Conservation (phyloP, 1,139 yeast species). For the Pichia sp. region DNA sequence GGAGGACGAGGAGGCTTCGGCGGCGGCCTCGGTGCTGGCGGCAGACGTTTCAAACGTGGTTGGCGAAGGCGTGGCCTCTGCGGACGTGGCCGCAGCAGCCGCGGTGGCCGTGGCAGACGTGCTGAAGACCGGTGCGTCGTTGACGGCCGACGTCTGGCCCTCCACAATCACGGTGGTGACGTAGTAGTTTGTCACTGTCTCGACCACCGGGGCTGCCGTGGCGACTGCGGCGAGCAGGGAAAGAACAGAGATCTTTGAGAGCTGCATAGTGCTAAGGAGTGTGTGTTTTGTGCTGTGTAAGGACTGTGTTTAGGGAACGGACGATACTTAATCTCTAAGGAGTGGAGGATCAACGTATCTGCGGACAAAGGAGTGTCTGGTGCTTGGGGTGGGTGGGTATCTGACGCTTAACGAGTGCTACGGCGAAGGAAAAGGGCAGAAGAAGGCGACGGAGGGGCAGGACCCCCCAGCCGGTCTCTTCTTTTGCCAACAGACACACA, state of each 20-base stretch:
- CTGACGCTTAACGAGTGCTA: no score
- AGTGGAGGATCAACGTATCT: no score
- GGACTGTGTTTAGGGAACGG: not conserved
- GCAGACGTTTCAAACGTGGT: not conserved
- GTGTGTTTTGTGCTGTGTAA: not conserved
- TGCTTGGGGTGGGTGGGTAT: no score
- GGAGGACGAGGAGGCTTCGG: conserved; percentile 15
- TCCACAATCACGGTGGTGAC: conserved; percentile 15
- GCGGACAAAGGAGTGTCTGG: no score
- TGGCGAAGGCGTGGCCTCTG: conserved; percentile 2
- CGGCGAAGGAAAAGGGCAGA: no score
- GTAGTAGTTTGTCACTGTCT: conserved; percentile 24
- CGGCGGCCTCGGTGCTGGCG: not conserved
- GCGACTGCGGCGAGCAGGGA: conserved; percentile 15
- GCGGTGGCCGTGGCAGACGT: conserved; percentile 13
- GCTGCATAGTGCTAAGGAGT: conserved; percentile 13
- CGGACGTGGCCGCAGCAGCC: conserved; percentile 1
- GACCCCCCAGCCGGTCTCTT: no score
- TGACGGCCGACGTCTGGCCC: conserved; percentile 20
- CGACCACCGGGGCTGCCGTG: conserved; percentile 25
- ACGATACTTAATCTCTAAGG: no score
- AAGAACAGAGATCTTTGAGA: conserved; percentile 17
- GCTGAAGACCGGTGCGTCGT: conserved; percentile 16
- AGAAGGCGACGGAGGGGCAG: no score
- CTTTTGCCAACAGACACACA: no score